A percentile compares a stretch with the other conserved stretches of the same genome.
phyloP scores from a whole-genome alignment of 257 asterid genomes.

The Ehretia macrophylla region DNA sequence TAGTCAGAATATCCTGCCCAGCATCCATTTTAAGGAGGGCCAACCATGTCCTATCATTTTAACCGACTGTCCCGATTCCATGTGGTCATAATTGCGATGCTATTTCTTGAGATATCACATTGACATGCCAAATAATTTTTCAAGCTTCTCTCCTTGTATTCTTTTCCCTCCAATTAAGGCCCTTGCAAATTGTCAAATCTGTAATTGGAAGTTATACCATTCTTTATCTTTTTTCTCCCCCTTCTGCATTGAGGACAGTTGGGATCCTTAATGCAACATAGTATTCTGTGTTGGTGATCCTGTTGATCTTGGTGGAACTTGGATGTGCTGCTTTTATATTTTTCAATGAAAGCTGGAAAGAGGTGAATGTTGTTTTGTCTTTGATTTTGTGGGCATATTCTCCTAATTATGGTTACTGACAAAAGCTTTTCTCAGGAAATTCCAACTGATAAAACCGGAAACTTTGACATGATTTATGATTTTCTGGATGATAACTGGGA shows the following conservation, averaged over 20 bases:
- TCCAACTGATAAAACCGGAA: slow-evolving; percentile 62
- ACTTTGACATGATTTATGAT: slow-evolving; percentile 49
- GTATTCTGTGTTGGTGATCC: slow-evolving; percentile 75
- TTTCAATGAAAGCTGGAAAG: slow-evolving; percentile 91
- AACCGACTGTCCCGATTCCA: no score
- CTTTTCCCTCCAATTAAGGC: background rate
- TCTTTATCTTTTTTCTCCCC: background rate
- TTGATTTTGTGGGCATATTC: slow-evolving; percentile 11
- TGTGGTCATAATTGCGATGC: no score
- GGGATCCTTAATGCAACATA: slow-evolving; percentile 63
- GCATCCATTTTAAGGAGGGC: no score
- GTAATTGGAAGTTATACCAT: background rate
- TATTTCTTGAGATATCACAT: background rate
- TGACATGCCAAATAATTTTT: background rate
- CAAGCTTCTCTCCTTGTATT: background rate
- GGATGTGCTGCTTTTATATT: slow-evolving; percentile 84
- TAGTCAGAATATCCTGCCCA: no score
- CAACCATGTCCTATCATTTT: no score
- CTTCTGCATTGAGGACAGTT: slow-evolving; percentile 13
- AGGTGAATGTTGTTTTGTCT: slow-evolving; percentile 38
- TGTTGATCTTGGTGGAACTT: slow-evolving; percentile 76
- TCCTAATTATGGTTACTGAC: background rate
- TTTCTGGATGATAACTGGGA: slow-evolving; percentile 75
- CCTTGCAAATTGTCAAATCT: background rate
- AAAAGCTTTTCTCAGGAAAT: slow-evolving; percentile 43